A percentile compares a stretch with the other conserved stretches of the same genome.
Conservation (phyloP, 768 basidiomycete genomes). For the Brasilioporus rufonigricans region DNA sequence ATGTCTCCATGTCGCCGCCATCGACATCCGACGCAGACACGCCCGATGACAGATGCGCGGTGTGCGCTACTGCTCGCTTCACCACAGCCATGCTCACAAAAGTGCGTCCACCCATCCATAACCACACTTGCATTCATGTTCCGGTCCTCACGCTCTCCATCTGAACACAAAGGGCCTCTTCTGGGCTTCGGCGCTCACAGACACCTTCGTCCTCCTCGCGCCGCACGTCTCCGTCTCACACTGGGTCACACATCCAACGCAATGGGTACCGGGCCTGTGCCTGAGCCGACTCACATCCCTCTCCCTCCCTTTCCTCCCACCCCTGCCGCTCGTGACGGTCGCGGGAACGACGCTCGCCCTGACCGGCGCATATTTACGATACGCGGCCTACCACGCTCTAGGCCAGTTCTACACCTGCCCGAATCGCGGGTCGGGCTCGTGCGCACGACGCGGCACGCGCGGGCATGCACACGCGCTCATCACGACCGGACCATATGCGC, state of each 20-base stretch:
- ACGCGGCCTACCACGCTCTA: slow-evolving; percentile 26
- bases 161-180: slow-evolving; percentile 12
- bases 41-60: slow-evolving; percentile 27
- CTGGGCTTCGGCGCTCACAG: slow-evolving; percentile 13
- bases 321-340: slow-evolving; percentile 14
- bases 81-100: slow-evolving; percentile 11
- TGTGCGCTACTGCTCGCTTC: slow-evolving; percentile 7
- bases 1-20: slow-evolving; percentile 45
- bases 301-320: neutral
- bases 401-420: slow-evolving; percentile 24
- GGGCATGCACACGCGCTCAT: slow-evolving; percentile 24
- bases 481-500: slow-evolving; percentile 26
- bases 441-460: neutral
- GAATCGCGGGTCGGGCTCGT: slow-evolving; percentile 3
- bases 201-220: slow-evolving; percentile 5
- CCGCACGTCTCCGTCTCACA: slow-evolving; percentile 2
- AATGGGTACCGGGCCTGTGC: neutral
- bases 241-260: neutral
- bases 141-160: neutral
- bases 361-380: slow-evolving; percentile 42
- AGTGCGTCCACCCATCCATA: slow-evolving; percentile 1
- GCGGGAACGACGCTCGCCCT: slow-evolving; percentile 38
- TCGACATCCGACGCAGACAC: neutral
- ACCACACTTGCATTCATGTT: too few relatives aligned
- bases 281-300: neutral